Base-by-base conservation (phyloP, 176 grass and related monocot genomes). In the Triticum monococcum region DNA sequence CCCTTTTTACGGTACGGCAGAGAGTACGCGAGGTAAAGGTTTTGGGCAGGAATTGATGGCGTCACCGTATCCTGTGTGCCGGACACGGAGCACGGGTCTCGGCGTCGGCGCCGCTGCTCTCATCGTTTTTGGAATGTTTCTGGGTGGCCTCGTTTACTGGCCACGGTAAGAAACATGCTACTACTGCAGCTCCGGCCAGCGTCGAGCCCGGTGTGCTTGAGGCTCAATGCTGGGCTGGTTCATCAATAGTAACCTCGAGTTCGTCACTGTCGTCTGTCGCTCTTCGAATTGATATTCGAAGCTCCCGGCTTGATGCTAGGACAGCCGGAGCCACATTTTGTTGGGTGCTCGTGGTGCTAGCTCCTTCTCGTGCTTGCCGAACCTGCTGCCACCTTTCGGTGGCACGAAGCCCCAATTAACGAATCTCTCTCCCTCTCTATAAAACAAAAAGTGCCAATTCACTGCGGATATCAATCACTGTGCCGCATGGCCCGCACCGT, bases 41-140 rank as follows among this genome's bases (percentile, higher is more conserved):
- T 59, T 57, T 22, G 2, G 54, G 18, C 54, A 84, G 24, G 41
- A 30, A 22, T 83, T 72, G 50, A 46, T 64, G 83, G 83, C 83
- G 83, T 26, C 45, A 76, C 5, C 73, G 25, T 76, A 75, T 75
- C 40, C 40, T 5, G 16, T 54, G 48, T 54, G 0, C 16, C 18
- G 50, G 50, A 54, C 50, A 54, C 48, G 41, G 48, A 45, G 38
- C 41, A 11, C 7, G 66, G 17, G 66, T 68, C 17, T 66, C 64
- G 64, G 48, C 48, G 8, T 23, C 11, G 17, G 61, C 28, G 28
- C 17, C 10, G 52, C 18, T 56, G 26, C 61, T 32, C 81, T 37
- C 22, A n/a, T 72, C 12, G 8, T 31, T 33, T 33, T 41, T 30
- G 18, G 82, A 75, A 84, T 76, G 59, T 76, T 48, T 40, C 5